Percentiles rank a stretch among this genome's conserved stretches.
Conservation (phyloP, 176 grass and related monocot species). For the Hyparrhenia diplandra region DNA sequence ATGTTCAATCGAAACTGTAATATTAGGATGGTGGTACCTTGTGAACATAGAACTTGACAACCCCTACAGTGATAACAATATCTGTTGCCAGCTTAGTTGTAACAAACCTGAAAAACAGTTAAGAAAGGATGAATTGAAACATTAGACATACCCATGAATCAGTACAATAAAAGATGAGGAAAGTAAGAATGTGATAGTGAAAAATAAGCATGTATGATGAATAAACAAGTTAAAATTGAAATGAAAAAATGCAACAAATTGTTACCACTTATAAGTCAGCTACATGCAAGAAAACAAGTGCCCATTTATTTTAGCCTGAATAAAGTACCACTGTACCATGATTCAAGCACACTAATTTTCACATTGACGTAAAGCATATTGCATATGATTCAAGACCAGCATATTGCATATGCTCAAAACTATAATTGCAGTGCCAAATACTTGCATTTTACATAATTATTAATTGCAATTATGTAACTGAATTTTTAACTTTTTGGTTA, state of each 20-base stretch:
- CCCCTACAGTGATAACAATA: slow-evolving; percentile 74
- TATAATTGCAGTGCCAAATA: too few relatives aligned
- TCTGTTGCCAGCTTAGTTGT: slow-evolving; percentile 84
- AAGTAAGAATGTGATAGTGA: not conserved
- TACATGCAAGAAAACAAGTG: slow-evolving; percentile 20
- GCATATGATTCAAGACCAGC: too few relatives aligned
- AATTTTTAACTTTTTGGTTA: too few relatives aligned
- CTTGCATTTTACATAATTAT: too few relatives aligned
- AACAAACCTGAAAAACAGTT: slow-evolving; percentile 63
- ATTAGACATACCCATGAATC: slow-evolving; percentile 8
- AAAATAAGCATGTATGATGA: not conserved
- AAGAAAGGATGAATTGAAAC: not conserved
- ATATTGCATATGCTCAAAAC: too few relatives aligned
- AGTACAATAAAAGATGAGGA: not conserved
- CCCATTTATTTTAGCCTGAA: not conserved
- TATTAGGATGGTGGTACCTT: slow-evolving; percentile 45
- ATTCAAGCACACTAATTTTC: too few relatives aligned
- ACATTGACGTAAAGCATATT: too few relatives aligned
- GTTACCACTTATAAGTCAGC: not conserved
- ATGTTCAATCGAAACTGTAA: not conserved
- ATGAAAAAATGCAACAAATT: slow-evolving; percentile 3
- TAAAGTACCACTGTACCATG: slow-evolving; percentile 13
- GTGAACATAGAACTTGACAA: slow-evolving; percentile 89
- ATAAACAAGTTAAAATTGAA: slow-evolving; percentile 16
- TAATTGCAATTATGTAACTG: too few relatives aligned